Evolutionary conservation across 1,284 basidiomycete species (phyloP).

Genomic region (Fistulinella cinereoalba): DNA sequence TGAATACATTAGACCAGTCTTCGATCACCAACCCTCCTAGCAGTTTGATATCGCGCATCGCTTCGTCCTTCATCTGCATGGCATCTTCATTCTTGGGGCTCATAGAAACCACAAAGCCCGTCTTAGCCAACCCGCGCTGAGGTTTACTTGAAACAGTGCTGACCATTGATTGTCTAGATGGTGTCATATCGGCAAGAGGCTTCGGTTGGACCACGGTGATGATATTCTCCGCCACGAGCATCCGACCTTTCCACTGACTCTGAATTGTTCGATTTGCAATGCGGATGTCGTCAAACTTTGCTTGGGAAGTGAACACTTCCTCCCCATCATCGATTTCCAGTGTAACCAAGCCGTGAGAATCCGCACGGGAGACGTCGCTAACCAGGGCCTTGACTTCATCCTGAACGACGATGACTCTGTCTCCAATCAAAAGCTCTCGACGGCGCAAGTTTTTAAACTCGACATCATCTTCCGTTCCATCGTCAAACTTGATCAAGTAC

Average conservation of each 20-base stretch:
- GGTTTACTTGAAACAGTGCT: conserved; percentile 33
- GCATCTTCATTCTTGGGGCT: conserved; percentile 32
- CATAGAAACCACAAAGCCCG: conserved; percentile 50
- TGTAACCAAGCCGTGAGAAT: conserved; percentile 34
- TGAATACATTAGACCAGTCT: conserved; percentile 65
- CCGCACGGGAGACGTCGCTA: conserved; percentile 36
- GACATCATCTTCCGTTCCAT: conserved; percentile 45
- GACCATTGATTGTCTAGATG: conserved; percentile 40
- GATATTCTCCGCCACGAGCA: conserved; percentile 40
- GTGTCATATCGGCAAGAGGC: conserved; percentile 36
- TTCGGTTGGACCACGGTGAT: conserved; percentile 39
- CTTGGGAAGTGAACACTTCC: conserved; percentile 29
- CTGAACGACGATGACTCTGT: conserved; percentile 48
- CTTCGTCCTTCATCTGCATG: conserved; percentile 35
- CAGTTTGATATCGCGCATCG: conserved; percentile 46
- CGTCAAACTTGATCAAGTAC: conserved; percentile 61
- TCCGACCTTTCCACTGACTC: conserved; percentile 53
- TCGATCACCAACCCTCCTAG: conserved; percentile 62
- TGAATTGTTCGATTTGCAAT: conserved; percentile 49
- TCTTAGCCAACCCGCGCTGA: conserved; percentile 43
- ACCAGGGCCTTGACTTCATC: conserved; percentile 35
- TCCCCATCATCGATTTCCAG: conserved; percentile 42
- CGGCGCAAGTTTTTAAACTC: conserved; percentile 54
- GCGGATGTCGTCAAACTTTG: conserved; percentile 38
- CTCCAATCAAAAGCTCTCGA: conserved; percentile 49